Conservation (phyloP, 1,139 yeast genomes). For the Meyerozyma athensensis region DNA sequence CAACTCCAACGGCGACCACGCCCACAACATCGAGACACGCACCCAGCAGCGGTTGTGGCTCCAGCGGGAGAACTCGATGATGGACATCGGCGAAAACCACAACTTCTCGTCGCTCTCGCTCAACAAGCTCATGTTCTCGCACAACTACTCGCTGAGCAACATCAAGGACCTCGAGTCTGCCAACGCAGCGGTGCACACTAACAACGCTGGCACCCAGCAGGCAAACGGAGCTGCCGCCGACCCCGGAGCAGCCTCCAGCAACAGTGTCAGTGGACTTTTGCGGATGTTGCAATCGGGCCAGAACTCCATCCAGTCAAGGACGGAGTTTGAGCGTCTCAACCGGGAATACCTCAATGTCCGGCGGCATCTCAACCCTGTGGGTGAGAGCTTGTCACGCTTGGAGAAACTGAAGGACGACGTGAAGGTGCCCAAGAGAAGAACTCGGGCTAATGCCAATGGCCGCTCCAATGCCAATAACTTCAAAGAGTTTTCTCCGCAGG, state of each 20-base stretch:
- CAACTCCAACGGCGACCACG: constrained; percentile 6
- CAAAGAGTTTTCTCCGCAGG: constrained; percentile 30
- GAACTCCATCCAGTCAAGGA: constrained; percentile 57
- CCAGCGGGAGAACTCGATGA: constrained; percentile 68
- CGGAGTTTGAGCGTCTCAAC: constrained; percentile 72
- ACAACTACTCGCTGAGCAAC: constrained; percentile 19
- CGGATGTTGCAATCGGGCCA: constrained; percentile 32
- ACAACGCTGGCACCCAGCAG: neutral
- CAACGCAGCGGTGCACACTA: constrained; percentile 4
- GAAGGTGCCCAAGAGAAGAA: constrained; percentile 13
- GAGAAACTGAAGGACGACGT: constrained; percentile 13
- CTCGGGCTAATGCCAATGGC: constrained; percentile 5
- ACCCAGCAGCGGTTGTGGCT: constrained; percentile 83
- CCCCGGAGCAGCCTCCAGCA: constrained; percentile 10
- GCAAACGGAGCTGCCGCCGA: constrained; percentile 4
- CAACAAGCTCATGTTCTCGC: constrained; percentile 45
- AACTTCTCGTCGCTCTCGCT: constrained; percentile 43
- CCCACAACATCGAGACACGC: constrained; percentile 46
- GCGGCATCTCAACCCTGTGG: constrained; percentile 64
- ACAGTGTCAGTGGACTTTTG: constrained; percentile 29
- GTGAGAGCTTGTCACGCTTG: constrained; percentile 53
- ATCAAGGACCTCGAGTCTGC: constrained; percentile 1
- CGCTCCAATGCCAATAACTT: constrained; percentile 32
- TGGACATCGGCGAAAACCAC: constrained; percentile 42
- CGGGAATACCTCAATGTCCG: constrained; percentile 69